Evolutionary conservation across 2,329 filamentous ascomycete species (phyloP), one percentile per base, ranked within the genome.

Genomic region (Paraphoma chrysanthemicola): DNA sequence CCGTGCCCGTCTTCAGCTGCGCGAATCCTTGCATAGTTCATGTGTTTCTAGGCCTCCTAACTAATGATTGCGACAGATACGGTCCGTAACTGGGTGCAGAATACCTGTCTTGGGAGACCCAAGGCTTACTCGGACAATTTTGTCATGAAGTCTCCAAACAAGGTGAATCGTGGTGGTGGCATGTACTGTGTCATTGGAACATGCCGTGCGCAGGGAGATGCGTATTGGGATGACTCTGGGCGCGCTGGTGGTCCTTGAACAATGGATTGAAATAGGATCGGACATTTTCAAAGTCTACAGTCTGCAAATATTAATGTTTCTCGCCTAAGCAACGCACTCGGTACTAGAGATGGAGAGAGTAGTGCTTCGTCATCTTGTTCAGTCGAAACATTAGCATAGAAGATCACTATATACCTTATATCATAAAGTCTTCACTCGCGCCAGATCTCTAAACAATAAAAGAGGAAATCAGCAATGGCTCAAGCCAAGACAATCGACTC

Each of bases 141-240:
- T 14, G 46, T 54, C 18, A 39, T 54, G n/a, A 42, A 50, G 31
- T 50, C 42, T 30, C 53, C 53, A 1, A 55, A 55, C 47, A 31
- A 42, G 12, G 3, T 6, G 7, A 55, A 55, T n/a, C 41, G 14
- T 6, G 53, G 53, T 17, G 53, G 53, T 30, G 52, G 28, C 44
- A 49, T 38, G 23, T 55, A 55, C 23, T 51, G 53, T 29, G 53
- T 55, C 16, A 55, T 51, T 47, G 53, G 53, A 44, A 51, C 47
- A 10, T 55, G 53, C 42, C 11, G 47, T 7, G 38, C 17, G 6
- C 18, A 55, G 47, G 53, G 53, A 6, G 53, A 55, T 33, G 41
- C 12, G 12, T 54, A 54, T 33, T 50, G 46, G 47, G 47, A 55
- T 16, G 46, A 55, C 18, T 31, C 23, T 47, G 53, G 53, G n/a